Base-by-base conservation (phyloP, 2,329 filamentous ascomycete genomes). In the Exophiala xenobiotica region DNA sequence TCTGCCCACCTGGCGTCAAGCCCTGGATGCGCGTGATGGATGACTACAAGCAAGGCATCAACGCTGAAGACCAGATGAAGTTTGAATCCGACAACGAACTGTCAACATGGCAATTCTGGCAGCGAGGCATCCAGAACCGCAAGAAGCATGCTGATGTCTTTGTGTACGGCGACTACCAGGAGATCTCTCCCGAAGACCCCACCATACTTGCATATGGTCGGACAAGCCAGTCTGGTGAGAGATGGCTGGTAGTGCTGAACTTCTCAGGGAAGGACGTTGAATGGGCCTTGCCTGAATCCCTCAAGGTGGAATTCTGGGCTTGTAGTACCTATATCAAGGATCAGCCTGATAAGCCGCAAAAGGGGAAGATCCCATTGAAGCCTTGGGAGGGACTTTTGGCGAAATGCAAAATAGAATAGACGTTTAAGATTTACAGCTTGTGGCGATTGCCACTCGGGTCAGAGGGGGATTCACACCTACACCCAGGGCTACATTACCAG, bases 21-120 rank as follows among this genome's bases (percentile, higher is more conserved):
- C 80, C 81, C 0, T 85, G 82, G 81, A 85, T 85, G 80, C 72
- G 79, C 2, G 72, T 79, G 14, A 76, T 81, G 54, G 79, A 82
- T 38, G 74, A 80, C 45, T 81, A 77, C 55, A 68, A 65, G 35
- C 18, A 46, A 5, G 67, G 67, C 1, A 70, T 84, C 64, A 87
- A 87, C 54, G 83, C 81, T 1, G 74, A 75, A 11, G 70, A 74
- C 2, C 84, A 88, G 64, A 60, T 70, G 0, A 58, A 70, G 0
- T 68, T 74, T 18, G 22, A 33, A 2, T 29, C 41, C 20, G 11
- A 43, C 12, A 33, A 54, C 6, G 53, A 63, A 29, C 45, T 63
- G 16, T 57, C 56, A 11, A 54, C 49, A 22, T 62, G 58, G 59
- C 59, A 62, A 26, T 63, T 63, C 54, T 63, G 61, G 61, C 59